Percentiles rank a stretch among this genome's conserved stretches.
Conservation (phyloP, 805 yeast genomes). For the Scheffersomyces lignosus region DNA sequence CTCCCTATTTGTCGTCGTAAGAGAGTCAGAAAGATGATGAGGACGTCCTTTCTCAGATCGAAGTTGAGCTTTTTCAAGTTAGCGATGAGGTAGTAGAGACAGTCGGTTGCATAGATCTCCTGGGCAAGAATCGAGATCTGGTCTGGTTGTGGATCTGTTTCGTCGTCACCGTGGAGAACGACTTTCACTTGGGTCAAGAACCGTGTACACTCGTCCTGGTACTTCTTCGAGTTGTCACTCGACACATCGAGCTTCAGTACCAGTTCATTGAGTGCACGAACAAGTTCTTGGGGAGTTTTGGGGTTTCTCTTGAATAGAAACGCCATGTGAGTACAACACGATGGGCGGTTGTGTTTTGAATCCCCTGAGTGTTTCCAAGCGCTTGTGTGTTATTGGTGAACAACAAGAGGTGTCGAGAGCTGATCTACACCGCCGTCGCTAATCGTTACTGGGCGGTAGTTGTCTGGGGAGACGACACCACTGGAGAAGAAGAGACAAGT, state of each 20-base stretch:
- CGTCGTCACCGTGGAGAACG: conserved; percentile 70
- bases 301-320: conserved; percentile 89
- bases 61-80: conserved; percentile 74
- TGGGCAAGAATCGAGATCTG: conserved; percentile 74
- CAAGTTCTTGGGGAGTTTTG: conserved; percentile 83
- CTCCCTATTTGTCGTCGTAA: conserved; percentile 75
- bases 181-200: conserved; percentile 63
- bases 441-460: too few species aligned
- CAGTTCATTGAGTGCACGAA: conserved; percentile 73
- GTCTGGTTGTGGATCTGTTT: conserved; percentile 65
- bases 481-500: too few species aligned
- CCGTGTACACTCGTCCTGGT: conserved; percentile 74
- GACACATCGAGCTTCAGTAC: conserved; percentile 57
- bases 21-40: conserved; percentile 68
- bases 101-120: conserved; percentile 73
- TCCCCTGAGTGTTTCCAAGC: too few species aligned
- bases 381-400: too few species aligned
- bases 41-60: conserved; percentile 85
- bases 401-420: not conserved
- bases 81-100: conserved; percentile 59
- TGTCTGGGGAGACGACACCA: too few species aligned
- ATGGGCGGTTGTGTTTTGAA: not conserved
- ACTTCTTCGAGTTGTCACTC: conserved; percentile 39
- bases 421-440: too few species aligned
- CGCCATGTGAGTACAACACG: conserved; percentile 70